A percentile compares a stretch with the other conserved stretches of the same genome.
Evolutionary conservation across 2,329 filamentous ascomycete species (phyloP).

Genomic region (Berkeleyomyces rouxiae): DNA sequence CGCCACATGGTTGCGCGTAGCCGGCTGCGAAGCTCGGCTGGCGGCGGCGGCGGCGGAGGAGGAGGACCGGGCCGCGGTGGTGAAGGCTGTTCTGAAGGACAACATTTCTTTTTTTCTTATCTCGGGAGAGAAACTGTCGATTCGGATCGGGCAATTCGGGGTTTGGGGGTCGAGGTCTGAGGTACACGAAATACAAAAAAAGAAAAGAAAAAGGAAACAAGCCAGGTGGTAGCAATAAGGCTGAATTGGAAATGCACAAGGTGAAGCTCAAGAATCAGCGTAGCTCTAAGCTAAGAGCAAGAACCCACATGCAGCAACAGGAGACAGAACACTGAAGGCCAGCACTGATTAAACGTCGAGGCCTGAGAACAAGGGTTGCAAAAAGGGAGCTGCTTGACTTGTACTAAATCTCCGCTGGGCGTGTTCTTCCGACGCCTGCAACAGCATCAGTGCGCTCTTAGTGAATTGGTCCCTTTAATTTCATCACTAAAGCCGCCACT

Average conservation of each 20-base stretch:
- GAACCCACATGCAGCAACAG: too few species aligned
- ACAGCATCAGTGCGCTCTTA: not conserved
- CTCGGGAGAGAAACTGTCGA: too few species aligned
- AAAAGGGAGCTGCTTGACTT: too few species aligned
- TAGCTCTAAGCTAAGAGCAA: not conserved
- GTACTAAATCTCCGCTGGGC: too few species aligned
- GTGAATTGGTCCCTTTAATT: not conserved
- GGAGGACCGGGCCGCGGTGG: not conserved
- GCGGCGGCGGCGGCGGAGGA: not conserved
- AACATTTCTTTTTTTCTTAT: not conserved
- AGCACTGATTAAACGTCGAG: too few species aligned
- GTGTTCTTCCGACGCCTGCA: not conserved
- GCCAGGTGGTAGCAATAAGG: not conserved
- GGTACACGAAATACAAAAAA: not conserved
- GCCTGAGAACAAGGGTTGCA: too few species aligned
- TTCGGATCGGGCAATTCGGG: too few species aligned
- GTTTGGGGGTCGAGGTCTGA: too few species aligned
- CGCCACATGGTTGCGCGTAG: not conserved
- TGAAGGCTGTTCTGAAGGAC: not conserved
- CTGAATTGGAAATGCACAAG: too few species aligned
- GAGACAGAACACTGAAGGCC: too few species aligned
- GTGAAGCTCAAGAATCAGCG: not conserved
- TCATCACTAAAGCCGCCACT: not conserved
- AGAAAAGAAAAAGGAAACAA: not conserved
- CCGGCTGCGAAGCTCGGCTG: not conserved